Base-by-base conservation (phyloP, 805 yeast genomes). In the Trichomonascus vanleenenianus region DNA sequence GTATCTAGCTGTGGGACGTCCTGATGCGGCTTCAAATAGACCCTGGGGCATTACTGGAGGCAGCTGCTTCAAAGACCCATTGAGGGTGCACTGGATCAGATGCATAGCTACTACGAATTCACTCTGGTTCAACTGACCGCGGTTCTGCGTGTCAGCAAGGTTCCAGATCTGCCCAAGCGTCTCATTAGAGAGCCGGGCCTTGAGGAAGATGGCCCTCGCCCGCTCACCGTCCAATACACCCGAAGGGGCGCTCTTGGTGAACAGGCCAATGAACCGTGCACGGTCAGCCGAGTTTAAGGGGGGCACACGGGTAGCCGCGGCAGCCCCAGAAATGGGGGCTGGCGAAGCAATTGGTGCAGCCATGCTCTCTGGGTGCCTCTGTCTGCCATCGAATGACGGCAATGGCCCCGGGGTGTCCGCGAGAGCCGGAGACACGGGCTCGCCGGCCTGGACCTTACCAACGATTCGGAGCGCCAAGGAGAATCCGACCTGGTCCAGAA, bases 91-190 rank as follows among this genome's bases (percentile, higher is more conserved):
- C 63, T 91, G 97, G 52, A 93, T 86, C 60, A 93, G 73, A 64
- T 85, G 95, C 98, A 93, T 91, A 6, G 97, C 97, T 56, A 91
- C 76, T 39, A 86, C 77, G 56, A 93, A 93, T 60, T 86, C 89
- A 12, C 80, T 73, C 58, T 80, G 76, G 46, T 76, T 72, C 56
- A 93, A 75, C 46, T 76, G 71, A 3, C 98, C 98, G 1, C 75
- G 65, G 54, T 80, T 80, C 44, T 75, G 74, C 50, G 79, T 78
- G 61, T 93, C 98, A 38, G 85, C 93, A 47, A 91, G 70, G 44
- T 75, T 75, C 98, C 98, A 93, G 48, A 93, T 81, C 60, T 81
- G 83, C 47, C 94, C 95, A 50, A 93, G 70, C 1, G 79, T 74
- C 20, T 76, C 75, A 31, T 81, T 83, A 22, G 95, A 87, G 46